phyloP scores from a whole-genome alignment of 208 protist species.

The Trypanosoma melophagium region DNA sequence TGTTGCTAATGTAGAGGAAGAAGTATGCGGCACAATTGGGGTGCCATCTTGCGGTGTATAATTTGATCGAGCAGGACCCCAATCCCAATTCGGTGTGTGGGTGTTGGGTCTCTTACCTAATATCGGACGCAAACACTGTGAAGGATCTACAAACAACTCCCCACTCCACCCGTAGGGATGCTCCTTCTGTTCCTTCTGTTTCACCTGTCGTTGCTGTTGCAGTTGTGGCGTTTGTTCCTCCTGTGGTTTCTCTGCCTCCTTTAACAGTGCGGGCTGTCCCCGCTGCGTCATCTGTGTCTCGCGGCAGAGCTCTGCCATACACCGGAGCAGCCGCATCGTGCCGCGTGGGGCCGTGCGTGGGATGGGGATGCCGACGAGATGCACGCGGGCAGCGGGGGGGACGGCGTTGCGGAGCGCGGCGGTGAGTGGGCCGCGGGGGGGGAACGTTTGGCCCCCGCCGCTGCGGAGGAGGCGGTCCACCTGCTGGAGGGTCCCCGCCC shows the following conservation, averaged over 20 bases:
- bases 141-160: slow-evolving; percentile 20
- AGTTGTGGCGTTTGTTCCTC: not conserved
- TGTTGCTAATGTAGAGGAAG: not conserved
- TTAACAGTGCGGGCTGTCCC: too few relatives aligned
- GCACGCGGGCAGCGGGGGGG: slow-evolving; percentile 37
- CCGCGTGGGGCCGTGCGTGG: slow-evolving; percentile 33
- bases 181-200: too few relatives aligned
- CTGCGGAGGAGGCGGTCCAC: slow-evolving; percentile 55
- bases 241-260: not conserved
- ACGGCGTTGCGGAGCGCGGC: slow-evolving; percentile 34
- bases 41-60: not conserved
- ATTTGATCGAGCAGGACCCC: slow-evolving; percentile 5
- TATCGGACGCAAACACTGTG: not conserved
- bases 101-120: not conserved
- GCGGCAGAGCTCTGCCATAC: slow-evolving; percentile 36
- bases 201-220: not conserved
- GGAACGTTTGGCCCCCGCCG: slow-evolving; percentile 39
- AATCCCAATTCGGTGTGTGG: slow-evolving; percentile 2
- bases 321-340: slow-evolving; percentile 66
- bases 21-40: not conserved
- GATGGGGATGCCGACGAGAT: slow-evolving; percentile 57
- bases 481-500: slow-evolving; percentile 52
- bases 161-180: slow-evolving; percentile 14
- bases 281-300: not conserved
- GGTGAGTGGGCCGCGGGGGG: slow-evolving; percentile 39